Conservation (phyloP, 1,139 yeast species). For the Hanseniaspora uvarum region DNA sequence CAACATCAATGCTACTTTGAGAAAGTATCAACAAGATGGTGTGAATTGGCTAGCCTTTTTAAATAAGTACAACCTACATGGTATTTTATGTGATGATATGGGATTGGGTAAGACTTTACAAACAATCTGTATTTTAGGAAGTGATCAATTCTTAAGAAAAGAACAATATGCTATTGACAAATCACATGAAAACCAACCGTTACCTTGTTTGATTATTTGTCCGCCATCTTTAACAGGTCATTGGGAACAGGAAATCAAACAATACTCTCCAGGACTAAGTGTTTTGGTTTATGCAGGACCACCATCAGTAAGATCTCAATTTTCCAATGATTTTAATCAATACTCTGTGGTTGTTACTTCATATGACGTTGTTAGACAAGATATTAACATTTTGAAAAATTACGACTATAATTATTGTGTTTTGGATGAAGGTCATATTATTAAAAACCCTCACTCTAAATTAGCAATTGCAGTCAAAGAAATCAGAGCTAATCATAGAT, state of each 20-base stretch:
- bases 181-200: slow-evolving; percentile 57
- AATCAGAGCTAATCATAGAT: slow-evolving; percentile 74
- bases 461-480: slow-evolving; percentile 79
- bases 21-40: slow-evolving; percentile 97
- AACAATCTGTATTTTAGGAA: slow-evolving; percentile 90
- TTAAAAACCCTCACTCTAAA: slow-evolving; percentile 82
- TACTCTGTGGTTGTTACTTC: slow-evolving; percentile 87
- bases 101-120: slow-evolving; percentile 96
- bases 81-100: slow-evolving; percentile 98
- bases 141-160: slow-evolving; percentile 82
- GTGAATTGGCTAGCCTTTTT: slow-evolving; percentile 96
- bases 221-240: slow-evolving; percentile 98
- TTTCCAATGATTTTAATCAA: slow-evolving; percentile 44
- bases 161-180: slow-evolving; percentile 53
- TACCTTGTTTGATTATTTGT: slow-evolving; percentile 81
- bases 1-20: slow-evolving; percentile 79
- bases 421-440: slow-evolving; percentile 94
- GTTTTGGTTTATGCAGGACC: slow-evolving; percentile 87
- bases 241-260: slow-evolving; percentile 92
- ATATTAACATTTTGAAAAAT: slow-evolving; percentile 50
- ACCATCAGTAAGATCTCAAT: slow-evolving; percentile 58
- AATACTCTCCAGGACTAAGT: slow-evolving; percentile 79
- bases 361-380: slow-evolving; percentile 92
- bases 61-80: slow-evolving; percentile 90
- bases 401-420: slow-evolving; percentile 87